Evolutionary conservation across 345 rosid species (phyloP).

Genomic region (Aquilaria yunnanensis): DNA sequence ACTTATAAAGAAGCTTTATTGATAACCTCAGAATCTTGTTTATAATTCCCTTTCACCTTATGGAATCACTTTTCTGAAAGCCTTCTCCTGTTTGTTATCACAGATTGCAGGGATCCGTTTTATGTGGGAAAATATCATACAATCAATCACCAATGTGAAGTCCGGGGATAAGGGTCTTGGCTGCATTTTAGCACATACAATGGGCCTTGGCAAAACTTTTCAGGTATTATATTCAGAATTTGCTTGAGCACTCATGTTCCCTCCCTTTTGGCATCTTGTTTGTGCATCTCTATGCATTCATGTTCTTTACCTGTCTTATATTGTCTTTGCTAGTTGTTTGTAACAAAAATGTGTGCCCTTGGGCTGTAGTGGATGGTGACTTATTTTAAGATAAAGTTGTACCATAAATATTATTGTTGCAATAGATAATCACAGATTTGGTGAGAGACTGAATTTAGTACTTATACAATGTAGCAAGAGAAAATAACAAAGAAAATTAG

Average conservation of each 20-base stretch:
- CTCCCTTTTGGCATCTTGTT: slow-evolving; percentile 3
- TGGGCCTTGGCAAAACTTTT: slow-evolving; percentile 99
- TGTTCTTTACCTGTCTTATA: neutral
- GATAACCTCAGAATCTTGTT: too few relatives aligned
- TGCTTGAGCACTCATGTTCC: neutral
- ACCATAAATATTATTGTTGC: too few relatives aligned
- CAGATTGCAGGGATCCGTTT: slow-evolving; percentile 96
- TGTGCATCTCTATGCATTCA: neutral
- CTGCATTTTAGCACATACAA: slow-evolving; percentile 97
- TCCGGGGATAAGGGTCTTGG: slow-evolving; percentile 98
- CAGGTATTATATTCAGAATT: slow-evolving; percentile 46
- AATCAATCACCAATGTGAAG: slow-evolving; percentile 73
- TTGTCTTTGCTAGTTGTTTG: neutral
- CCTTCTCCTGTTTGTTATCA: slow-evolving; percentile 23
- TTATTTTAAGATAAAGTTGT: too few relatives aligned
- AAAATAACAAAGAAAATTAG: too few relatives aligned
- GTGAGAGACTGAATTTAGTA: too few relatives aligned
- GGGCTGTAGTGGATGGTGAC: too few relatives aligned
- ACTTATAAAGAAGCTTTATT: too few relatives aligned
- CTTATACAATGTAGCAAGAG: too few relatives aligned
- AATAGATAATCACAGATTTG: too few relatives aligned
- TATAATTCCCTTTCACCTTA: too few relatives aligned
- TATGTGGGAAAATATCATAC: slow-evolving; percentile 98
- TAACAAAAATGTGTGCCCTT: too few relatives aligned
- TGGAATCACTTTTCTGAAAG: neutral